phyloP scores from a whole-genome alignment of 2,329 filamentous ascomycete species.

The Talaromyces atroroseus region DNA sequence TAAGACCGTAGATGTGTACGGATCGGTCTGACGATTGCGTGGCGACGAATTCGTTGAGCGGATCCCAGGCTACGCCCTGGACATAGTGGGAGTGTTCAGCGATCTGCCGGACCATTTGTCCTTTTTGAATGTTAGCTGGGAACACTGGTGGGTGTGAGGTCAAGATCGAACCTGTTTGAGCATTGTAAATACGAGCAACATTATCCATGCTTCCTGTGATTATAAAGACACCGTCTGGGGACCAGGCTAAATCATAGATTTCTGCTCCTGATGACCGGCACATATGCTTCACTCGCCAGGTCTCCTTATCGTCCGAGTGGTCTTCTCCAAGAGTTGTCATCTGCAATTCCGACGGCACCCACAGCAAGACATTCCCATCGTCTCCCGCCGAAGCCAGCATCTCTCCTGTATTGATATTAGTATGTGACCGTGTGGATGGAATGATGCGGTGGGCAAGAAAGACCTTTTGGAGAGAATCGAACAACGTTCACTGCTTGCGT shows the following conservation, averaged over 20 bases:
- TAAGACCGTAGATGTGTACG: slow-evolving; percentile 93
- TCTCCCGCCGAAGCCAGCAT: slow-evolving; percentile 91
- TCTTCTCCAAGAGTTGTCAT: slow-evolving; percentile 73
- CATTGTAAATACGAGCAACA: slow-evolving; percentile 93
- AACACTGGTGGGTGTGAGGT: slow-evolving; percentile 13
- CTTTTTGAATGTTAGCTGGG: slow-evolving; percentile 18
- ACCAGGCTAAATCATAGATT: slow-evolving; percentile 98
- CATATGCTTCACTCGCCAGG: slow-evolving; percentile 97
- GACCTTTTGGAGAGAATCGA: slow-evolving; percentile 89
- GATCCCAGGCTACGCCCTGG: slow-evolving; percentile 97
- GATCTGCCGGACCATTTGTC: slow-evolving; percentile 77
- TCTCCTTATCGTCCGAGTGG: slow-evolving; percentile 85
- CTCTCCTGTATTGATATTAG: slow-evolving; percentile 59
- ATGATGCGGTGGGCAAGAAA: slow-evolving; percentile 1
- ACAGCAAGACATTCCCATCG: slow-evolving; percentile 93
- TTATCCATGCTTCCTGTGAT: slow-evolving; percentile 99
- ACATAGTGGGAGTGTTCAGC: slow-evolving; percentile 98
- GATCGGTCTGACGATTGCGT: slow-evolving; percentile 97
- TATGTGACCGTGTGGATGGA: background rate
- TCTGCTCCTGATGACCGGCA: slow-evolving; percentile 90
- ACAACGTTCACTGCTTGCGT: slow-evolving; percentile 98
- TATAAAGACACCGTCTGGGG: slow-evolving; percentile 91
- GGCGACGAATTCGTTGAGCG: slow-evolving; percentile 93
- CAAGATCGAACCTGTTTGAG: slow-evolving; percentile 65
- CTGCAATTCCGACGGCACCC: slow-evolving; percentile 80